Evolutionary conservation across 2,329 filamentous ascomycete species (phyloP), one percentile per base, ranked within the genome.

Genomic region (Tolypocladium ovalisporum): DNA sequence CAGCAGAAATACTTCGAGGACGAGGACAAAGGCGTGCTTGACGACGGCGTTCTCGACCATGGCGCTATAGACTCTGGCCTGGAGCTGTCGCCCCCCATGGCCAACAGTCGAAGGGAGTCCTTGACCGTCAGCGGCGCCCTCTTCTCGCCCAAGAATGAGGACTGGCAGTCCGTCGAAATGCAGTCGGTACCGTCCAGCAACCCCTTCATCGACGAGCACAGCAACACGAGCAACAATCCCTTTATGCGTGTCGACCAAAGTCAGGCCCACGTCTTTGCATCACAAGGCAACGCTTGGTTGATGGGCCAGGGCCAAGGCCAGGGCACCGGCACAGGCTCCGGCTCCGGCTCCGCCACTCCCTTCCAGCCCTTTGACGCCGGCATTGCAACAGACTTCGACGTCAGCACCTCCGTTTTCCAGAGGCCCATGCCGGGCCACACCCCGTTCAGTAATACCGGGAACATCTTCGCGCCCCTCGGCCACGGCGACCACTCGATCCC

Each of bases 251-350:
- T 86, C 61, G 79, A 83, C 57, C 76, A 79, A 61, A 69, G 70
- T 57, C 79, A 82, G 61, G 68, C 69, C 53, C 70, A 71, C 44
- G 65, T 67, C 53, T 78, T 76, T 56, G 70, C 65, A 56, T 71
- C 72, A 56, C 71, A 74, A 40, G 68, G 66, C 52, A 73, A 73
- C 61, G 68, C 76, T 60, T 92, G 88, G 88, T 76, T 84, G 54
- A 79, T 86, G 69, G 80, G 84, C 64, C 80, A 79, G 54, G 78
- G 76, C n/a, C n/a, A n/a, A n/a, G n/a, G n/a, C n/a, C n/a, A n/a
- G n/a, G n/a, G n/a, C n/a, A n/a, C n/a, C n/a, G n/a, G n/a, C 64
- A 88, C 88, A 32, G 87, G 84, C 55, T 88, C 88, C 32, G 87
- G 84, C 55, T 83, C 89, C 61, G 87, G 84, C 54, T 82, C 89